A percentile compares a stretch with the other conserved stretches of the same genome.
These are phyloP conservation scores for Crataegus laevigata DNA, from an alignment of 306 rosid genomes.

Conservation along the genomic window DNA sequence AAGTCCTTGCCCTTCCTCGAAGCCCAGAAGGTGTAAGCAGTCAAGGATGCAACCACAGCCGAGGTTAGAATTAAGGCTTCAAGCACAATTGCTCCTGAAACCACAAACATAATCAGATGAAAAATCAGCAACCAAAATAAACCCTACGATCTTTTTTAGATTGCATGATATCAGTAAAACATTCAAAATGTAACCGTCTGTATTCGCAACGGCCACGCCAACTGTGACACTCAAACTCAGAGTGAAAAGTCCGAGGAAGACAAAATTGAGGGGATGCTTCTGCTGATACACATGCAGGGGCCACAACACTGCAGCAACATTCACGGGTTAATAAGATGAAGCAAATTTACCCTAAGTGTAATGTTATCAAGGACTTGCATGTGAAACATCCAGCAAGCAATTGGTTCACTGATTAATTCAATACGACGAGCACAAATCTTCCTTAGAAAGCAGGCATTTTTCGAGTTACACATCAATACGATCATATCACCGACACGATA, in stretches of 20 bases:
- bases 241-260: conserved; percentile 87
- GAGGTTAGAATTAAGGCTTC: conserved; percentile 92
- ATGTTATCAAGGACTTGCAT: background rate
- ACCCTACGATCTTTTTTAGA: background rate
- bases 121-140: background rate
- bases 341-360: too few relatives aligned
- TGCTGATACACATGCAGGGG: conserved; percentile 77
- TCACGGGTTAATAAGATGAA: background rate
- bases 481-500: background rate
- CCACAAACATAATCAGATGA: background rate
- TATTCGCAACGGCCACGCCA: conserved; percentile 76
- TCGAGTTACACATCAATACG: background rate
- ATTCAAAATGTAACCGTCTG: conserved; percentile 41
- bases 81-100: conserved; percentile 82
- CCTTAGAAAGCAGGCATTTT: background rate
- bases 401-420: background rate
- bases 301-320: conserved; percentile 58
- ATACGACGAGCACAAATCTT: background rate
- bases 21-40: conserved; percentile 94
- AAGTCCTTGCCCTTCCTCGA: conserved; percentile 98
- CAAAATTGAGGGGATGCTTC: conserved; percentile 75
- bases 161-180: background rate
- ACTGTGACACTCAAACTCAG: conserved; percentile 69
- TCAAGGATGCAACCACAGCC: conserved; percentile 71
- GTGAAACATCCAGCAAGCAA: background rate